These are phyloP conservation scores for Myriosclerotinia scirpicola DNA, from an alignment of 2,329 filamentous ascomycete genomes.

Conservation along the genomic window DNA sequence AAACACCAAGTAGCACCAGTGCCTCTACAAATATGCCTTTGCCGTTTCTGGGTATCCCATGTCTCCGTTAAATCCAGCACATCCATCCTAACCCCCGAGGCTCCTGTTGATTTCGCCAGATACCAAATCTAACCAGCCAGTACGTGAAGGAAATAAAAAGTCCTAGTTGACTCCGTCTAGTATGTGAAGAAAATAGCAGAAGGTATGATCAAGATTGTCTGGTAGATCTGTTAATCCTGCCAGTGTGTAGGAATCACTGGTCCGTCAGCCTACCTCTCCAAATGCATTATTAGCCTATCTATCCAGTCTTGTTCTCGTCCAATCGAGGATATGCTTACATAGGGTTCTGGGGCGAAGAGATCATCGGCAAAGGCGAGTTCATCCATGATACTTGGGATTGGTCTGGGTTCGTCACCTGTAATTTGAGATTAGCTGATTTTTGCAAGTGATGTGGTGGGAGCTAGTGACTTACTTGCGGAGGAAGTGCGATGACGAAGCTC, in stretches of 20 bases:
- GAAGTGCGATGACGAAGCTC: conserved; percentile 1
- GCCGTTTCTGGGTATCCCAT: neutral
- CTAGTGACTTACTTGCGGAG: neutral
- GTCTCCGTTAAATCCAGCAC: neutral
- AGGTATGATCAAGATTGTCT: neutral
- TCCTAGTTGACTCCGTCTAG: too few species aligned
- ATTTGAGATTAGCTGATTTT: neutral
- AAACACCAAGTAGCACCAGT: neutral
- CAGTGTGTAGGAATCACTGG: conserved; percentile 14
- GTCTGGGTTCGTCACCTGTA: neutral
- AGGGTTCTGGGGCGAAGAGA: neutral
- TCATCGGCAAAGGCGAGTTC: neutral
- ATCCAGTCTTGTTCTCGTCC: neutral
- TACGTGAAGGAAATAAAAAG: neutral
- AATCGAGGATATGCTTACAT: neutral
- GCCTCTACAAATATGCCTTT: neutral
- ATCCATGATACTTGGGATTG: conserved; percentile 14
- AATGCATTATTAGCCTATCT: neutral
- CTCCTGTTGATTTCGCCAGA: neutral
- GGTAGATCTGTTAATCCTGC: neutral
- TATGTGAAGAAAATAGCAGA: neutral
- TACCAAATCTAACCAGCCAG: neutral
- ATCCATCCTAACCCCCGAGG: neutral
- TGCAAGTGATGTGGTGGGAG: neutral
- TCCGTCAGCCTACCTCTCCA: neutral